Evolutionary conservation across 202 grass and related monocot genomes (phyloP).

Genomic region (Bolboschoenoplectus hybrid): DNA sequence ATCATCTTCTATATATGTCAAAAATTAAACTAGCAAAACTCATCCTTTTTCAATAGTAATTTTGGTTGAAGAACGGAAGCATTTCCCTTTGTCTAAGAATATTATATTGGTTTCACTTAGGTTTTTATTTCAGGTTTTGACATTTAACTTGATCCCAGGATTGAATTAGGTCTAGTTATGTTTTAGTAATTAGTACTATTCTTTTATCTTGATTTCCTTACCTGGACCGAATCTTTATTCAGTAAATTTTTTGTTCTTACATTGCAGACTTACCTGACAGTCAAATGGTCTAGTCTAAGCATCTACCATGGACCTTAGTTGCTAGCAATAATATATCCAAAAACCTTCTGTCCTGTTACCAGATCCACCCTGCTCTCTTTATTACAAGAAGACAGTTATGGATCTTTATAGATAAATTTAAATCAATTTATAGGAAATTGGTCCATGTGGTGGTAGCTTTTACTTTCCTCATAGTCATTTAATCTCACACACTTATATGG

Average conservation of each 20-base stretch:
- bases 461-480: background rate
- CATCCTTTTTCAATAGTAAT: background rate
- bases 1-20: background rate
- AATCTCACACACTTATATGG: slow-evolving; percentile 11
- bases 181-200: background rate
- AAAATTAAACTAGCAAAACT: background rate
- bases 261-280: slow-evolving; percentile 31
- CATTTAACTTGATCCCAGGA: background rate
- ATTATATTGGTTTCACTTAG: background rate
- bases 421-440: slow-evolving; percentile 23
- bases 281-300: slow-evolving; percentile 23
- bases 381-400: slow-evolving; percentile 34
- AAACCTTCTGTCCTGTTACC: slow-evolving; percentile 32
- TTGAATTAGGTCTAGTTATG: slow-evolving; percentile 9
- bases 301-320: slow-evolving; percentile 15
- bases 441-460: background rate
- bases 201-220: background rate
- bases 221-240: background rate
- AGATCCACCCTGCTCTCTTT: slow-evolving; percentile 33
- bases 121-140: background rate
- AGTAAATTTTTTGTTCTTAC: slow-evolving; percentile 16
- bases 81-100: background rate
- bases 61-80: background rate
- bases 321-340: slow-evolving; percentile 28
- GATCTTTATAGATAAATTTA: background rate